Percentiles rank a stretch among this genome's conserved stretches.
These are phyloP conservation scores for Thielaviopsis euricoi DNA, from an alignment of 2,329 filamentous ascomycete genomes.

Conservation along the genomic window DNA sequence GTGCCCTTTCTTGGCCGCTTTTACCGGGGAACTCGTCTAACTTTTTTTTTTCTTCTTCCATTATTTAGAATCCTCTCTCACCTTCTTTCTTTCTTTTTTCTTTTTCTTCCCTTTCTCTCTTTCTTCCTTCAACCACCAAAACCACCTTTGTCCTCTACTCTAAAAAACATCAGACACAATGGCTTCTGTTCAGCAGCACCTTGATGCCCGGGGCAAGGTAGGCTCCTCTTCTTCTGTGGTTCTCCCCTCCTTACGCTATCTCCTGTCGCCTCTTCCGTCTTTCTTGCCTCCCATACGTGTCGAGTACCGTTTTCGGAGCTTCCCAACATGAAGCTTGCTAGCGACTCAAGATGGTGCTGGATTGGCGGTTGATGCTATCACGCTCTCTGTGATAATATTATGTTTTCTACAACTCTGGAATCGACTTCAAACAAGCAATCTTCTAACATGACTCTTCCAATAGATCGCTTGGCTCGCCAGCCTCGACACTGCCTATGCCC, in stretches of 20 bases:
- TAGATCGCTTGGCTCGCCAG: conserved; percentile 45
- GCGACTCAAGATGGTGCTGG: background rate
- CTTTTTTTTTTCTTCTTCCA: conserved; percentile 4
- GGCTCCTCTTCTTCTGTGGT: conserved; percentile 6
- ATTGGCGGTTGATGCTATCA: background rate
- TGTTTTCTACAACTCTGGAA: background rate
- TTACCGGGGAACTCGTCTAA: background rate
- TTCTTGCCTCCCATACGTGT: background rate
- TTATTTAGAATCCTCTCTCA: conserved; percentile 8
- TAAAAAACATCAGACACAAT: conserved; percentile 22
- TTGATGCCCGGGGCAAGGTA: conserved; percentile 51
- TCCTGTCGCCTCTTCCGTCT: background rate
- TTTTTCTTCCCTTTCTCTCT: conserved; percentile 4
- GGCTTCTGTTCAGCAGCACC: conserved; percentile 65
- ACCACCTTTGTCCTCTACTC: background rate
- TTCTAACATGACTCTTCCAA: background rate
- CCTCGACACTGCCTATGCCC: conserved; percentile 79
- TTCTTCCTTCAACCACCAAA: conserved; percentile 13
- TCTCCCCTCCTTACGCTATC: background rate
- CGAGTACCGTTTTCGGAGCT: conserved; percentile 6
- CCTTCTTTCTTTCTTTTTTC: conserved; percentile 3
- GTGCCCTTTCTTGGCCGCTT: conserved; percentile 4
- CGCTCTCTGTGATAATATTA: background rate
- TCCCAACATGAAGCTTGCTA: conserved; percentile 1
- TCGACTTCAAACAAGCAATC: background rate